These are phyloP conservation scores for Aspergillus ruber DNA, from an alignment of 2,329 filamentous ascomycete genomes.

Conservation along the genomic window DNA sequence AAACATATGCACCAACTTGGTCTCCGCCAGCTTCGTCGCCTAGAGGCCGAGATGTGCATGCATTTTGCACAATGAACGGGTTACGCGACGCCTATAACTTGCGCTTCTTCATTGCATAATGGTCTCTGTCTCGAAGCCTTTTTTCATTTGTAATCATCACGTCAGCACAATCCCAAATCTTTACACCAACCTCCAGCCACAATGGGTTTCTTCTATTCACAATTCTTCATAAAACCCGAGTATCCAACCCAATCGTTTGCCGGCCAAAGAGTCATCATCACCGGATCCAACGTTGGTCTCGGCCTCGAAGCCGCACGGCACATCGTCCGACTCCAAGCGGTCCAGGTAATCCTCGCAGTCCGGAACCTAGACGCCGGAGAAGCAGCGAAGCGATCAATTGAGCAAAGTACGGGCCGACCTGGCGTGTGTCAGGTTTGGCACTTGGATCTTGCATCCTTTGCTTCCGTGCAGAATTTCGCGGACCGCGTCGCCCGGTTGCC, in stretches of 20 bases:
- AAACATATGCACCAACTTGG: too few species aligned
- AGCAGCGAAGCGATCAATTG: slow-evolving; percentile 34
- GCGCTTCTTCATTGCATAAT: too few species aligned
- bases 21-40: too few species aligned
- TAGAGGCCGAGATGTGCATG: too few species aligned
- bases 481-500: slow-evolving; percentile 16
- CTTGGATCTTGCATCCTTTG: slow-evolving; percentile 22
- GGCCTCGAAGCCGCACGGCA: slow-evolving; percentile 36
- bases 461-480: slow-evolving; percentile 28
- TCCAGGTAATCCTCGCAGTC: slow-evolving; percentile 34
- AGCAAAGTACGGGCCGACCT: slow-evolving; percentile 8
- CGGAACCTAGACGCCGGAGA: slow-evolving; percentile 28
- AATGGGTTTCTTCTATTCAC: neutral
- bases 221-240: neutral
- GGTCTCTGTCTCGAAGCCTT: too few species aligned
- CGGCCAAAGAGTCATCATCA: slow-evolving; percentile 27
- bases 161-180: too few species aligned
- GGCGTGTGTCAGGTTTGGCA: slow-evolving; percentile 14
- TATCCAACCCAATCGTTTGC: neutral
- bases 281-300: slow-evolving; percentile 35
- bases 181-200: neutral
- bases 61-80: too few species aligned
- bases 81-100: too few species aligned
- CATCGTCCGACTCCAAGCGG: slow-evolving; percentile 24
- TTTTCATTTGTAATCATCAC: too few species aligned